A percentile compares a stretch with the other conserved stretches of the same genome.
phyloP scores from a whole-genome alignment of 73 alveolate genomes.

The Tetrahymena thermophila region DNA sequence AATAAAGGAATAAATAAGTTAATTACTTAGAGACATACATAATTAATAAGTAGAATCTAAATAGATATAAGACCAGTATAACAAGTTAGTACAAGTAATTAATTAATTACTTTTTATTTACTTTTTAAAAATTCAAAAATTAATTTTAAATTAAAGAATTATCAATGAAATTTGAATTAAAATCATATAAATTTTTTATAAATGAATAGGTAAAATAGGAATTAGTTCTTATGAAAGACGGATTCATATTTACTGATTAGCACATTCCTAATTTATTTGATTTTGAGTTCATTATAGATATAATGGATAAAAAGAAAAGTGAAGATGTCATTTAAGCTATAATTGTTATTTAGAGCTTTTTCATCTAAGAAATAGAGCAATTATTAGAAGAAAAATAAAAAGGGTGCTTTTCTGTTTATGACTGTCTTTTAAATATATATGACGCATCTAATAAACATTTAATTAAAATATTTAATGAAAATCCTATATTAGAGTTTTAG shows the following conservation, averaged over 20 bases:
- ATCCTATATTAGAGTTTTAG: not conserved
- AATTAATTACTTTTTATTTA: too few species aligned
- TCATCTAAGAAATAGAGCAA: not conserved
- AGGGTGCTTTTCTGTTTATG: not conserved
- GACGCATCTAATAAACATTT: not conserved
- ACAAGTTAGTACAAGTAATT: not conserved
- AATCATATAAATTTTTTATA: not conserved
- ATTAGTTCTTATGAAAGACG: not conserved
- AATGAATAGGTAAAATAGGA: not conserved
- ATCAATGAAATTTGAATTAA: too few species aligned
- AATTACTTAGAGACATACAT: not conserved
- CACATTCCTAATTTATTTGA: not conserved
- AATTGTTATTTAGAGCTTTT: not conserved
- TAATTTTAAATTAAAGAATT: too few species aligned
- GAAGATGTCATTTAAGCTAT: not conserved
- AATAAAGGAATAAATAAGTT: not conserved
- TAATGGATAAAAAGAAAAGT: not conserved
- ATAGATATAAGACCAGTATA: not conserved
- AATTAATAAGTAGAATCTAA: not conserved
- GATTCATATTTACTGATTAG: not conserved
- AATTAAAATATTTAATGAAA: not conserved
- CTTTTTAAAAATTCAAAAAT: too few species aligned
- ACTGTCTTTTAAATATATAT: not conserved
- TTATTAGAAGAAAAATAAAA: not conserved
- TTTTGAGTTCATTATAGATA: not conserved